Evolutionary conservation across 2,329 filamentous ascomycete genomes (phyloP), one percentile per base, ranked within the genome.

Genomic region (Sporothrix protearum): DNA sequence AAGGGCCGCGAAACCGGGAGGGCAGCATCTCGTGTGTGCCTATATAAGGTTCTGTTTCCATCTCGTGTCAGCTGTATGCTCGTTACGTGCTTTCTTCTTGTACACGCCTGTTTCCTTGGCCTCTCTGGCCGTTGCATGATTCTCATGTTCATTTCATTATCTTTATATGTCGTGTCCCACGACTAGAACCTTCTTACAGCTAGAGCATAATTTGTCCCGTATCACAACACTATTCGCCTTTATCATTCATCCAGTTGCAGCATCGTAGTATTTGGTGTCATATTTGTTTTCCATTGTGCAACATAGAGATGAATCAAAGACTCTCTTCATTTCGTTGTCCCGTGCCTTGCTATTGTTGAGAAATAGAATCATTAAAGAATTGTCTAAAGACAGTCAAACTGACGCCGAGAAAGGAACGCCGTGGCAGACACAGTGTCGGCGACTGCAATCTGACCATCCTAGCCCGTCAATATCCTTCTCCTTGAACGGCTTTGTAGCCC

Each of bases 161-260:
- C 57, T 9, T 39, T 55, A 33, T 49, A 28, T 25, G 22, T 42
- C 61, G 61, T 64, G 61, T 64, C 39, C 36, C 61, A 30, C 61
- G 39, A 19, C 61, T 30, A 64, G 61, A 64, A 14, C 22, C 7
- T 47, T 30, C 16, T 30, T 64, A 64, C 39, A 64, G 39, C 61
- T 64, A 47, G 39, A 64, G 22, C 39, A 64, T 64, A 64, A 19
- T 45, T 28, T 36, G n/a, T 45, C 22, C n/a, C 59, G 59, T 64
- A 36, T 42, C n/a, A 55, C 51, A 55, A 55, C 19, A 51, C 19
- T 51, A 51, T 22, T 12, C 5, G 12, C 19, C 3, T 19, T 22
- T 6, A 51, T 22, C 22, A 22, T 22, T 22, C 3, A 7, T 9
- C 47, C 6, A n/a, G 7, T 8, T 51, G 47, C n/a, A 51, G 19